Percentiles rank a stretch among this genome's conserved stretches.
Evolutionary conservation across 2,329 filamentous ascomycete genomes (phyloP).

Genomic region (Didymella exigua): DNA sequence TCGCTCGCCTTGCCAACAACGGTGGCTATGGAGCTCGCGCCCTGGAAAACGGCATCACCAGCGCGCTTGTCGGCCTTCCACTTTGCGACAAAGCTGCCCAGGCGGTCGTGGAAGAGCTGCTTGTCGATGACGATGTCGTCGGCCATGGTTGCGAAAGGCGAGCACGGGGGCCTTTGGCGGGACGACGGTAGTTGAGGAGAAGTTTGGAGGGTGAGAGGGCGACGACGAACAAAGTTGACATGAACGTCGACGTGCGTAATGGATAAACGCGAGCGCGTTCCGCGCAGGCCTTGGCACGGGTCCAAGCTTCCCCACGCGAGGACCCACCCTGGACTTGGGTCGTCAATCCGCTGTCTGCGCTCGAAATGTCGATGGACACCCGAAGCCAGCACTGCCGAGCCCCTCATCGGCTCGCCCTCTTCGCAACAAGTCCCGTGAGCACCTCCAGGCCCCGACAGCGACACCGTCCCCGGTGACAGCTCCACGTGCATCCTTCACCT

Average conservation of each 20-base stretch:
- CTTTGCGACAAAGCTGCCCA: slow-evolving; percentile 82
- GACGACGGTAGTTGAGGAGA: slow-evolving; percentile 24
- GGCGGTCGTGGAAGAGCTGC: slow-evolving; percentile 89
- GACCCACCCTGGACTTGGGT: slow-evolving; percentile 2
- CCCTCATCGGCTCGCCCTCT: no score
- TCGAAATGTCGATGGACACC: not conserved
- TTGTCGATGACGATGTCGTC: slow-evolving; percentile 90
- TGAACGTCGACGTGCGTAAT: slow-evolving; percentile 6
- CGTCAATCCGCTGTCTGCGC: not conserved
- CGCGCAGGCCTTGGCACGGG: slow-evolving; percentile 7
- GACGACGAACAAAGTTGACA: slow-evolving; percentile 24
- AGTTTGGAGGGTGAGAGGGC: slow-evolving; percentile 11
- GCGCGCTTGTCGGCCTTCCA: slow-evolving; percentile 97
- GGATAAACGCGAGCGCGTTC: slow-evolving; percentile 17
- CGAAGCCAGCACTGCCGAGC: not conserved
- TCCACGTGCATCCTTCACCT: slow-evolving; percentile 17
- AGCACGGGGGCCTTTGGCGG: slow-evolving; percentile 24
- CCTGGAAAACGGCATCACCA: slow-evolving; percentile 82
- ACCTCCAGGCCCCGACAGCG: not conserved
- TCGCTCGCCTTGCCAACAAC: slow-evolving; percentile 92
- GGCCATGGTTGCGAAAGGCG: slow-evolving; percentile 58
- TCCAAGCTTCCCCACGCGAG: slow-evolving; percentile 10
- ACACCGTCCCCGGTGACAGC: slow-evolving; percentile 8
- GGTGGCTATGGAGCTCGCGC: slow-evolving; percentile 83
- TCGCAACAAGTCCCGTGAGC: no score